Evolutionary conservation across 345 rosid species (phyloP).

Genomic region (Passiflora organensis): DNA sequence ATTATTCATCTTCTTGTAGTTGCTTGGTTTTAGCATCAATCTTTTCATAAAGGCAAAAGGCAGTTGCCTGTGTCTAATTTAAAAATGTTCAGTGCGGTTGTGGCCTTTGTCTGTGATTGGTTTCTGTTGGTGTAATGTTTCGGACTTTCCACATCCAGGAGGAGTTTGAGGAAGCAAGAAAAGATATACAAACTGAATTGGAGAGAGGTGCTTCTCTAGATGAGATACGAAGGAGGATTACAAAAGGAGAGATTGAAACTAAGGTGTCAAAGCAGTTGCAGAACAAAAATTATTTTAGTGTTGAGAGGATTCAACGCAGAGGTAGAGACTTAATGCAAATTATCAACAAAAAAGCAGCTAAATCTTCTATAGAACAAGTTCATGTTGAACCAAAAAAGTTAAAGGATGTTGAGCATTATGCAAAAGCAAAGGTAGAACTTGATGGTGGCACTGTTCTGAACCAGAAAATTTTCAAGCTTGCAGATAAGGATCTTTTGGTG

Average conservation of each 20-base stretch:
- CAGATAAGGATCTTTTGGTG: slow-evolving; percentile 68
- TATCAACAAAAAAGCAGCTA: slow-evolving; percentile 43
- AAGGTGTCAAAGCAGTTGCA: slow-evolving; percentile 34
- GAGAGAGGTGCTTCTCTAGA: slow-evolving; percentile 49
- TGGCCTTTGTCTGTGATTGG: slow-evolving; percentile 1
- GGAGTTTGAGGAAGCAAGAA: slow-evolving; percentile 69
- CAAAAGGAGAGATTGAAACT: slow-evolving; percentile 47
- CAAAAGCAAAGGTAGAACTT: slow-evolving; percentile 52
- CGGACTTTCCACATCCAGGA: slow-evolving; percentile 24
- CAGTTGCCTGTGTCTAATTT: not conserved
- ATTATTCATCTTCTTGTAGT: slow-evolving; percentile 11
- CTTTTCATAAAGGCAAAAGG: not conserved
- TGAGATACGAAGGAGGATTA: slow-evolving; percentile 49
- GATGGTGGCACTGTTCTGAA: slow-evolving; percentile 44
- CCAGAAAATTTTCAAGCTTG: slow-evolving; percentile 68
- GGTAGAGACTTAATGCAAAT: slow-evolving; percentile 63
- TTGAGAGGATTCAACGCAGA: slow-evolving; percentile 71
- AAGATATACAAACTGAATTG: slow-evolving; percentile 55
- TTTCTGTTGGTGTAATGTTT: slow-evolving; percentile 12
- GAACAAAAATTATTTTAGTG: slow-evolving; percentile 32
- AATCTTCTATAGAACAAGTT: slow-evolving; percentile 28
- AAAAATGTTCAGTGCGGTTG: slow-evolving; percentile 6
- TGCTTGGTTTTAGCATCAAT: slow-evolving; percentile 6
- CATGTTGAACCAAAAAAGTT: slow-evolving; percentile 48
- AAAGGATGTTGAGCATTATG: slow-evolving; percentile 54